Evolutionary conservation across 2,329 filamentous ascomycete species (phyloP), one percentile per base, ranked within the genome.

Genomic region (Diaporthe australafricana): DNA sequence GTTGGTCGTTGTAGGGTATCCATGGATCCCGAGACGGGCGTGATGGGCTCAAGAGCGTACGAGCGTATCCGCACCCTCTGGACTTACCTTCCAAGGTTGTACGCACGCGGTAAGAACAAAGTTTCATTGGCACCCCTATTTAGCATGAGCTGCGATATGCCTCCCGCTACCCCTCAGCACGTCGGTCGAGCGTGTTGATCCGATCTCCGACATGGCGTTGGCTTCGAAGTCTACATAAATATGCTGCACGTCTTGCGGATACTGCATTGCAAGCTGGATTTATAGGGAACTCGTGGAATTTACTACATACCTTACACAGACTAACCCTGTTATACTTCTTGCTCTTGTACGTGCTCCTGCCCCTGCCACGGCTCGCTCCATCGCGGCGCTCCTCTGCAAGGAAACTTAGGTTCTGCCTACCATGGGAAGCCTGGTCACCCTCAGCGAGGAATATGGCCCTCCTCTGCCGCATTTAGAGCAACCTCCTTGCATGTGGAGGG

Each of bases 371-470:
- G 30, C 6, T 17, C 25, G 3, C 6, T 48, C 32, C 12, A 22
- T 22, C 22, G 20, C 27, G 9, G 32, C 7, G 17, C n/a, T 35
- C 17, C 3, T 40, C 38, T 40, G 5, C 42, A 11, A 42, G 4
- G 12, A 56, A 4, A 25, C 42, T 20, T 32, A 27, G 16, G 5
- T 16, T 7, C 27, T 30, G 38, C 40, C 65, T 12, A 27, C 32
- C 66, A 69, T 69, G 66, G 66, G 66, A 32, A 60, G 53, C 66
- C 22, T 40, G 53, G 66, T 40, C 42, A 27, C 52, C 5, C 30
- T 35, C 25, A 60, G 66, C 38, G 66, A 69, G 66, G 66, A 30
- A 35, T 60, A 60, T 55, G 66, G 66, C 17, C 42, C n/a, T 38
- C 32, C 53, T 7, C 7, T 50, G 30, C 48, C 57, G 6, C 27